Evolutionary conservation across 2,329 filamentous ascomycete genomes (phyloP).

Genomic region (Eurotiales sp.): DNA sequence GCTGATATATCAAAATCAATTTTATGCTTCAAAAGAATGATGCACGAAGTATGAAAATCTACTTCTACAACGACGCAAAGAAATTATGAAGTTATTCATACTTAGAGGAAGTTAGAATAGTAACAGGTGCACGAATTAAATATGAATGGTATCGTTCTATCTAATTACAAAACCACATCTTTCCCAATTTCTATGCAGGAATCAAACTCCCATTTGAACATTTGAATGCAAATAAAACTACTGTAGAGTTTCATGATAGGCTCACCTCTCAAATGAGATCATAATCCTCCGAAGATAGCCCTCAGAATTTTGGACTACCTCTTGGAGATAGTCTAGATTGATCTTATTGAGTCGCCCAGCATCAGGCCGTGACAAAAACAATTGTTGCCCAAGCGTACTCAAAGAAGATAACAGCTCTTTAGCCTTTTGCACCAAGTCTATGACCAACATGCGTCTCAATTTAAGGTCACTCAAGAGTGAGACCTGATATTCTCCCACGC

Average conservation of each 20-base stretch:
- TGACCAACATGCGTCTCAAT: conserved; percentile 14
- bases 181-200: neutral
- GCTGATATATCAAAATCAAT: no score
- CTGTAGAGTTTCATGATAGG: neutral
- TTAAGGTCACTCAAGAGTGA: conserved; percentile 12
- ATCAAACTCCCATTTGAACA: neutral
- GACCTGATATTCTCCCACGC: conserved; percentile 15
- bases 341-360: neutral
- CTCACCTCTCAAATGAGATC: no score
- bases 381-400: conserved; percentile 6
- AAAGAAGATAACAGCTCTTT: conserved; percentile 11
- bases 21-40: no score
- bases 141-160: no score
- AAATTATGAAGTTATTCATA: no score
- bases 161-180: neutral
- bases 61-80: no score
- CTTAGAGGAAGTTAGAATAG: no score
- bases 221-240: neutral
- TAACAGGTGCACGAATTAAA: no score
- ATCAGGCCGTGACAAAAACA: conserved; percentile 1
- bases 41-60: no score
- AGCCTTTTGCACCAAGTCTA: conserved; percentile 14
- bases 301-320: neutral
- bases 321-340: neutral
- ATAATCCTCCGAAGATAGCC: neutral